Conservation (phyloP, 345 rosid genomes). For the Salix caprea region DNA sequence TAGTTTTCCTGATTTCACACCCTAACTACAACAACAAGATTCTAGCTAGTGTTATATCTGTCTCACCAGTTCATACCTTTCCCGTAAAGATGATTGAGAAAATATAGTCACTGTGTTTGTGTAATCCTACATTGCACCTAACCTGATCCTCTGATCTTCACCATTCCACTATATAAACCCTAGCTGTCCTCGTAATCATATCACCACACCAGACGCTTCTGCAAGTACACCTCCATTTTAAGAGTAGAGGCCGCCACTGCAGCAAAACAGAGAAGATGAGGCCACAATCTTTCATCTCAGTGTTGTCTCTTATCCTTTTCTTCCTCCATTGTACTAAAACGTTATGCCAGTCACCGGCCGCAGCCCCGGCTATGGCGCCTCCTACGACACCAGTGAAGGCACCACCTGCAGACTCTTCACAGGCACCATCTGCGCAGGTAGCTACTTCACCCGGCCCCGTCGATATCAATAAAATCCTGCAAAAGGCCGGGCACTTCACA, state of each 20-base stretch:
- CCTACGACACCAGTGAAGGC: constrained; percentile 12
- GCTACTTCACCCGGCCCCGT: constrained; percentile 15
- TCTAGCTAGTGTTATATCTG: constrained; percentile 14
- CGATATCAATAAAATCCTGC: constrained; percentile 19
- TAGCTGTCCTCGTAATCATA: background rate
- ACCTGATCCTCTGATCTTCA: background rate
- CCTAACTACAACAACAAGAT: constrained; percentile 49
- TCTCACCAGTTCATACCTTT: background rate
- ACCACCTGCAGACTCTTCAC: constrained; percentile 17
- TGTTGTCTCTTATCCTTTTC: background rate
- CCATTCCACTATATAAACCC: constrained; percentile 6
- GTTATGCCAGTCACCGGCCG: background rate
- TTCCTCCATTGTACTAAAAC: constrained; percentile 7
- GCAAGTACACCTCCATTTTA: too few relatives aligned
- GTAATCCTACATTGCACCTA: constrained; percentile 14
- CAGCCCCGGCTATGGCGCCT: constrained; percentile 9
- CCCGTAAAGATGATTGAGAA: background rate
- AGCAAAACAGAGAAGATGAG: background rate
- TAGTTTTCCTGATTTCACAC: constrained; percentile 40
- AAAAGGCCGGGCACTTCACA: constrained; percentile 22
- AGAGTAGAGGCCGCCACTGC: background rate
- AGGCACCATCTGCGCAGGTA: background rate
- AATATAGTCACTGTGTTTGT: background rate
- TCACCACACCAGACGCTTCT: constrained; percentile 5
- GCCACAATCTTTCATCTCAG: background rate